phyloP scores from a whole-genome alignment of 208 protist species.

The Blastocrithidia nonstop region DNA sequence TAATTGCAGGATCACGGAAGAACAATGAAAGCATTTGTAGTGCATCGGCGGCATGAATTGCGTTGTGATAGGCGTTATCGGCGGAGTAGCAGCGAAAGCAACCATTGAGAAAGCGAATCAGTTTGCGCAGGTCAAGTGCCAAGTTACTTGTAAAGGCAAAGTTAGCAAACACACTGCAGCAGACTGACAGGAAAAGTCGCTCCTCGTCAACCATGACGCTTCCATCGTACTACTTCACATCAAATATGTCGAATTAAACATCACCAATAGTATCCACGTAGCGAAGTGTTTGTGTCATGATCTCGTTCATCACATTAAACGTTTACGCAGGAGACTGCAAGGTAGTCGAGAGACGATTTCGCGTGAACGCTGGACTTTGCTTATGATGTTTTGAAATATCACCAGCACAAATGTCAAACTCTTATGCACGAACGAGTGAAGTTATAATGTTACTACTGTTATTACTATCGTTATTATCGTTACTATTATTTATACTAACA shows the following conservation, averaged over 20 bases:
- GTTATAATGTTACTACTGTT: no score
- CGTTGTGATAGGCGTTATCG: conserved; percentile 68
- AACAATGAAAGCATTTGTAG: conserved; percentile 76
- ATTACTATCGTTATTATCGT: no score
- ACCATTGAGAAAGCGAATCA: conserved; percentile 43
- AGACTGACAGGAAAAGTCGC: conserved; percentile 70
- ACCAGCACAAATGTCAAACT: neutral
- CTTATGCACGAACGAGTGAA: no score
- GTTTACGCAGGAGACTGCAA: conserved; percentile 46
- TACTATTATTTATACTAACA: no score
- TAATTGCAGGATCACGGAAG: conserved; percentile 45
- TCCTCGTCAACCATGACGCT: conserved; percentile 55
- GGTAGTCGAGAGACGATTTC: conserved; percentile 14
- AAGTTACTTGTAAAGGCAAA: conserved; percentile 57
- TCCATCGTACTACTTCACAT: conserved; percentile 50
- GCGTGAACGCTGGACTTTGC: conserved; percentile 1
- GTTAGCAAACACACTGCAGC: conserved; percentile 65
- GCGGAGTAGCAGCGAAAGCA: conserved; percentile 34
- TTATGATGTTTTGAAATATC: neutral
- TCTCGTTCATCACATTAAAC: conserved; percentile 52
- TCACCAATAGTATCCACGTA: conserved; percentile 69
- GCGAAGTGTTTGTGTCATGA: conserved; percentile 48
- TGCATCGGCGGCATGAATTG: conserved; percentile 64
- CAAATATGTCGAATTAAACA: conserved; percentile 53
- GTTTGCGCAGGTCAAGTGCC: conserved; percentile 25